Base-by-base conservation (phyloP, 495 filamentous ascomycete species). In the Eremomyces bilateralis region DNA sequence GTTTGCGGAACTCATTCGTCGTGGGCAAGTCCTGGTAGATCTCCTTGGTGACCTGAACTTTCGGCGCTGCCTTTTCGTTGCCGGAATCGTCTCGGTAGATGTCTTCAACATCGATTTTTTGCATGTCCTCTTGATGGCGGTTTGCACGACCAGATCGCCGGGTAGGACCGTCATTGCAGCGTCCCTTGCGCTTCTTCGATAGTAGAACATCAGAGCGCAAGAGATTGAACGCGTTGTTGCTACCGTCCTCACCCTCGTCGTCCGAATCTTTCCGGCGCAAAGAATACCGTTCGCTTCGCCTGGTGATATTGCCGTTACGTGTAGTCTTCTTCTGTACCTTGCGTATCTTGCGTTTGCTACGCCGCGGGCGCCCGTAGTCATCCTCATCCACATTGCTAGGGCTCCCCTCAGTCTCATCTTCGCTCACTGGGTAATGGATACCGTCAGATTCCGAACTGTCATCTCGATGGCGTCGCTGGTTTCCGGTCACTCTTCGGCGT, bases 41-140 rank as follows among this genome's bases (percentile, higher is more conserved):
- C 48, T 94, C 84, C 37, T 71, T 67, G 3, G 80, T 65, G 10
- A 69, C 69, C 18, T 64, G 52, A 20, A 65, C 53, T 42, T 69
- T 77, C 1, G 63, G 58, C 31, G 71, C 31, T 16, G 42, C 11
- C 19, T 39, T 35, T 29, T 40, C 33, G 18, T 39, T 39, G 22
- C 42, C 33, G 19, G 71, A n/a, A 68, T 50, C 48, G 6, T 46
- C 46, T 22, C 47, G 51, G 32, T 47, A 79, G 15, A 74, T 64
- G 13, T 75, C 75, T 27, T 78, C 69, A 38, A 78, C 64, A 12
- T 60, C 54, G 5, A 67, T 52, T 43, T 90, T 80, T 34, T 59
- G 54, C 63, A 91, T 73, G 43, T 55, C 76, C 30, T 49, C 42
- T 33, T 42, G 43, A 24, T 50, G 42, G 15, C 51, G 38, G 10